Base-by-base conservation (phyloP, 257 asterid genomes). In the Lithospermum erythrorhizon region DNA sequence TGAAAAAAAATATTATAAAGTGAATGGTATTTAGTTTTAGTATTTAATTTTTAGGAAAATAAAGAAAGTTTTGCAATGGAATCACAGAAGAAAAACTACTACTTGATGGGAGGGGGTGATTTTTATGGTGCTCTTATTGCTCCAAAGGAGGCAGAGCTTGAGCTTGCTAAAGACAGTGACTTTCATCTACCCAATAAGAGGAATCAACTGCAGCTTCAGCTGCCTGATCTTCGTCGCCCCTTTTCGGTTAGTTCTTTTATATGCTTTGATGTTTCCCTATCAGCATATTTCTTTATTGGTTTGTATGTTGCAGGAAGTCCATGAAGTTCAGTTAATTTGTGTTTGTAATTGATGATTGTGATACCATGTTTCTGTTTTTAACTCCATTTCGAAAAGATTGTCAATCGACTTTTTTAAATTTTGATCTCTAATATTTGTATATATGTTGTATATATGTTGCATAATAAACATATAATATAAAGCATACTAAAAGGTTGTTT, bases 1-100 rank as follows among this genome's bases (percentile, higher is more conserved):
- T 11, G 49, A 7, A 5, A 27, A 35, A 35, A 11, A 3, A 14
- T 41, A 2, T 3, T 41, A 7, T 13, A 9, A 0, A 41, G 49
- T 41, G 16, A 41, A 41, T 41, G 13, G 49, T 1, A 11, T 41
- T 41, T 2, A 9, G 18, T 41, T 41, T 2, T 41, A 11, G 49
- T 8, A 18, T 41, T 41, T 41, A 41, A 14, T 11, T 41, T n/a
- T 41, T 41, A 18, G 49, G 49, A 14, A 37, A 41, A 61, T 61
- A 18, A 30, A 27, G 4, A 35, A 51, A 27, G 1, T 10, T 59
- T 61, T 68, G 57, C 66, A 58, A 56, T 69, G 65, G 71, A 72
- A 67, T 83, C 70, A 72, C 89, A 79, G 93, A 81, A 75, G 67
- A 83, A 81, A 82, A 76, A 72, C 62, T 78, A 25, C 68, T 69